Evolutionary conservation across 345 rosid genomes (phyloP), one percentile per base, ranked within the genome.

Genomic region (Zanthoxylum bungeanum): DNA sequence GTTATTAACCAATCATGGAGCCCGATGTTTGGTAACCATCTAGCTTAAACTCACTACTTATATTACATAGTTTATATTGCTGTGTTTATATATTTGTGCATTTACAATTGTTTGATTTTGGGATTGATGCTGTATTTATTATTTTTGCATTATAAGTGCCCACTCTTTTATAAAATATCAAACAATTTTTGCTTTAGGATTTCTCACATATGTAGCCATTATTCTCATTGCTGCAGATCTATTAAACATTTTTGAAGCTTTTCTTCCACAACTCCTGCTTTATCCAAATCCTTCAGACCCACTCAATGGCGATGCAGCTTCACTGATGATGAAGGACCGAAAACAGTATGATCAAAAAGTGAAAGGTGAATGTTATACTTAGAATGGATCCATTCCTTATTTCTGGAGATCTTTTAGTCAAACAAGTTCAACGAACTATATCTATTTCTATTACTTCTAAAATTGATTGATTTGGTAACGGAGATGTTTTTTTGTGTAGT

Each of bases 1-100:
- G 90, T 89, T 33, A 89, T 89, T 78, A 89, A 87, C 73, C 91
- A 89, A 49, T 85, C 91, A 40, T 89, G 94, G 94, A 89, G 91
- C 77, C 94, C 94, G 61, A 87, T 89, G 91, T 89, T 89, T 74
- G 90, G 91, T 89, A 80, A 84, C 71, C 64, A 34, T 50, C 21
- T 68, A 49, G 53, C 21, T 56, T 30, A 10, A 34, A 51, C 47
- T 60, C 28, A 19, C 56, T 30, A n/a, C 64, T 16, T 21, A 22
- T 62, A 5, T 47, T 22, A 55, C 25, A n/a, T 40, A 2, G 22
- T 70, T 46, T 70, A 47, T 9, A 30, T 47, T 28, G 55, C n/a
- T 21, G 2, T 22, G 3, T 21, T 22, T 42, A 30, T 56, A 64
- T 36, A 46, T 64, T 22, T 19, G 14, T 33, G 24, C 30, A 34